Percentiles rank a stretch among this genome's conserved stretches.
phyloP scores from a whole-genome alignment of 2,329 filamentous ascomycete genomes.

The Fusarium camptoceras region DNA sequence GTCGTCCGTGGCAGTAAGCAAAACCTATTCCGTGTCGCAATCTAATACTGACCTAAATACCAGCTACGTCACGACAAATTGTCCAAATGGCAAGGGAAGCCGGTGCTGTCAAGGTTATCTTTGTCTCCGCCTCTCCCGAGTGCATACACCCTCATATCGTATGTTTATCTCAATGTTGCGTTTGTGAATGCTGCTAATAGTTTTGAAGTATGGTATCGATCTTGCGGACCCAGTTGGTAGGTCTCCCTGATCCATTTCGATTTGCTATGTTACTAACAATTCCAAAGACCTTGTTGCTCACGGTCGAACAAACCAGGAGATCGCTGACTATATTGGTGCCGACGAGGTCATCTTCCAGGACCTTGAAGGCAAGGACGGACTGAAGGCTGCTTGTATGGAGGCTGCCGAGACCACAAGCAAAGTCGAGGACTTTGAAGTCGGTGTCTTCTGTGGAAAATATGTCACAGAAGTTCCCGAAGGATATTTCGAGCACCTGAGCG shows the following conservation, averaged over 20 bases:
- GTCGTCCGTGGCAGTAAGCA: constrained; percentile 76
- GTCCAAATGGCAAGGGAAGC: constrained; percentile 84
- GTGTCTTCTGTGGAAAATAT: constrained; percentile 91
- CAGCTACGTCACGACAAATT: constrained; percentile 70
- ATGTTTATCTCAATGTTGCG: constrained; percentile 49
- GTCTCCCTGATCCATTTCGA: neutral
- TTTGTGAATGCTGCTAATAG: constrained; percentile 5
- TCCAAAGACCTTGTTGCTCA: constrained; percentile 56
- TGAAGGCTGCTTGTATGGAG: constrained; percentile 83
- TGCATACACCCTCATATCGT: constrained; percentile 91
- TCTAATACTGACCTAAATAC: constrained; percentile 1
- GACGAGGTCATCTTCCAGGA: constrained; percentile 68
- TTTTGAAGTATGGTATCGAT: constrained; percentile 58
- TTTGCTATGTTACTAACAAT: constrained; percentile 3
- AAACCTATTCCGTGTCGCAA: neutral
- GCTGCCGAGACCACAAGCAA: constrained; percentile 68
- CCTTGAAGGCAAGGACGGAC: constrained; percentile 69
- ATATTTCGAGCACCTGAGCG: constrained; percentile 86
- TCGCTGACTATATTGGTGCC: constrained; percentile 56
- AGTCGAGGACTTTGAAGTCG: constrained; percentile 81
- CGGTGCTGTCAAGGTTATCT: constrained; percentile 83
- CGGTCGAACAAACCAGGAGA: constrained; percentile 54
- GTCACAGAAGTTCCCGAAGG: constrained; percentile 80
- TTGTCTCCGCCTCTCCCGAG: constrained; percentile 83
- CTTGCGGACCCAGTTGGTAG: constrained; percentile 56